Evolutionary conservation across 208 protist species (phyloP).

Genomic region (Trypanosoma rangeli): DNA sequence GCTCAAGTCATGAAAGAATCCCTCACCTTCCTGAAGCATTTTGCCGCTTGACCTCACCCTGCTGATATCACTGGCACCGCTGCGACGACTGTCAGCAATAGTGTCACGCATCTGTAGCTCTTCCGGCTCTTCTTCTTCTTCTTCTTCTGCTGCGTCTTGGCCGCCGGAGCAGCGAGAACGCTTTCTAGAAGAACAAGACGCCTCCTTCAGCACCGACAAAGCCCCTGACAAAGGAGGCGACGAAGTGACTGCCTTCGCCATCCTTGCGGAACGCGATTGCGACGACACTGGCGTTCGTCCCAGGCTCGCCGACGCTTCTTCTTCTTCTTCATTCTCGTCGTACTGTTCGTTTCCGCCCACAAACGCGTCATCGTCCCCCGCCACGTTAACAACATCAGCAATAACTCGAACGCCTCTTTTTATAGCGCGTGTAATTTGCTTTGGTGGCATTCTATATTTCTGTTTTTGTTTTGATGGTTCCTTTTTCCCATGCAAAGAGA

Average conservation of each 20-base stretch:
- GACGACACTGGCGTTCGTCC: not conserved
- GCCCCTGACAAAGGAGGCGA: not conserved
- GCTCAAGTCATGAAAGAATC: conserved; percentile 44
- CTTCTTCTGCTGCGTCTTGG: not conserved
- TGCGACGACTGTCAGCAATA: conserved; percentile 1
- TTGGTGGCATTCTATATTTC: conserved; percentile 1
- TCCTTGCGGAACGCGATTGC: not conserved
- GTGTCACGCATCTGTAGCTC: not conserved
- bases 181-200: not conserved
- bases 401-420: not conserved
- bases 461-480: not conserved
- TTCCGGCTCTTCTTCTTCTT: conserved; percentile 1
- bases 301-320: not conserved
- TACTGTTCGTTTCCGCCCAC: not conserved
- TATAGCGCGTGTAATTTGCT: not conserved
- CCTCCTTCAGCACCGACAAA: not conserved
- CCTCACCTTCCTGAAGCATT: not conserved
- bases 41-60: conserved; percentile 9
- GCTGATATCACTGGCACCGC: not conserved
- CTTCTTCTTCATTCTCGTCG: not conserved
- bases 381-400: not conserved
- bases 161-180: not conserved
- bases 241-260: not conserved
- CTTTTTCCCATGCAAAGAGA: not conserved
- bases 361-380: not conserved